Conservation (phyloP, 345 rosid species). For the Eucalyptus curtisii region DNA sequence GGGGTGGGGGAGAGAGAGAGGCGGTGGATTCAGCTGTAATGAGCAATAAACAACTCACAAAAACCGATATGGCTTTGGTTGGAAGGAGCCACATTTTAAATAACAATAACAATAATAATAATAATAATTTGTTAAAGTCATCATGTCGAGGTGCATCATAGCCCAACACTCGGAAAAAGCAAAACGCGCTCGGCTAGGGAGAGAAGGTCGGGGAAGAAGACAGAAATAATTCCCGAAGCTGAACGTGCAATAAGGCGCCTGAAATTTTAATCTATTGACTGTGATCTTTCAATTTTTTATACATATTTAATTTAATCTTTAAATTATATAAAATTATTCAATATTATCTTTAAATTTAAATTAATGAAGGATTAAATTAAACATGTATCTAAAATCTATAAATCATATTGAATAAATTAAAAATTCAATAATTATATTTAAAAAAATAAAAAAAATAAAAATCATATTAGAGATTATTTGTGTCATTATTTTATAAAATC, state of each 20-base stretch:
- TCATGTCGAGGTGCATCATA: background rate
- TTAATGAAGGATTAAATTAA: too few species aligned
- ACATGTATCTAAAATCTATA: accelerated
- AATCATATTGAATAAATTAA: too few species aligned
- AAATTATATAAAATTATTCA: too few species aligned
- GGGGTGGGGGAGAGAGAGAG: background rate
- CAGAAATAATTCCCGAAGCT: too few species aligned
- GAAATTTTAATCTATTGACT: too few species aligned
- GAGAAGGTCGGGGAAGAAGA: background rate
- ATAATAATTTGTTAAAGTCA: background rate
- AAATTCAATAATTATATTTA: too few species aligned
- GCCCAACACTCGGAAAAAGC: background rate
- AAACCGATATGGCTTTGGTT: background rate
- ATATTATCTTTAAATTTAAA: accelerated
- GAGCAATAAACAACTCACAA: background rate
- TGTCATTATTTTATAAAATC: background rate
- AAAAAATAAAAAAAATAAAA: accelerated
- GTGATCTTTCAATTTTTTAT: accelerated
- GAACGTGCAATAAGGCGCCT: too few species aligned
- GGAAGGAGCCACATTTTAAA: background rate
- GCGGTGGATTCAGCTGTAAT: background rate
- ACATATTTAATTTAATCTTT: accelerated
- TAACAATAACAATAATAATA: background rate
- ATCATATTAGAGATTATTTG: too few species aligned
- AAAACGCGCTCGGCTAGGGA: background rate